Conservation (phyloP, 331 rosid species). For the Arachis monticola region DNA sequence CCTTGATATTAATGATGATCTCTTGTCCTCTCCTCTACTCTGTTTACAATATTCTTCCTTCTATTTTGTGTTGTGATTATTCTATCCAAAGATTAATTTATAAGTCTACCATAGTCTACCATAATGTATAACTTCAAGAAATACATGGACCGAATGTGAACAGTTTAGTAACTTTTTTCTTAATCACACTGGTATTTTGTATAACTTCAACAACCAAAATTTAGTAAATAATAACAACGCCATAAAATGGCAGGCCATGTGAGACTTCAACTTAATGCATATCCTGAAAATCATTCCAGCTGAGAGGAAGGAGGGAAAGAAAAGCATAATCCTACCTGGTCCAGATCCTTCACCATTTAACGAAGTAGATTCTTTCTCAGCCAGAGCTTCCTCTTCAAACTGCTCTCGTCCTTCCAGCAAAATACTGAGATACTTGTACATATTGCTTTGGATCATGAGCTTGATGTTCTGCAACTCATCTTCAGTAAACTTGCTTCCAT, state of each 20-base stretch:
- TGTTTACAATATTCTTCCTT: too few species aligned
- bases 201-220: slow-evolving; percentile 1
- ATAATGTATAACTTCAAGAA: slow-evolving; percentile 22
- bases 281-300: slow-evolving; percentile 6
- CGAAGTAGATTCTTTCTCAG: slow-evolving; percentile 47
- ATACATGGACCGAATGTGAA: slow-evolving; percentile 22
- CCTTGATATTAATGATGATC: too few species aligned
- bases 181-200: not conserved
- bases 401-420: slow-evolving; percentile 92
- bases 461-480: slow-evolving; percentile 81
- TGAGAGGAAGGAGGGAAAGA: slow-evolving; percentile 33
- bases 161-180: not conserved
- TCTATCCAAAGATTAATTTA: slow-evolving; percentile 9
- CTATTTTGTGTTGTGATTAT: not conserved
- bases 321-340: slow-evolving; percentile 48
- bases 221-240: slow-evolving; percentile 31
- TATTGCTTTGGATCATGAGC: slow-evolving; percentile 90
- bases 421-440: slow-evolving; percentile 86
- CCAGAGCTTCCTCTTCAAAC: slow-evolving; percentile 80
- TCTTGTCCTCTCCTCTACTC: too few species aligned
- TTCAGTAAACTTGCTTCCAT: slow-evolving; percentile 68
- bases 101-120: not conserved
- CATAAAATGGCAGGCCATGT: slow-evolving; percentile 26
- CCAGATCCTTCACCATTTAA: slow-evolving; percentile 47
- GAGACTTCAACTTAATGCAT: slow-evolving; percentile 22